phyloP scores from a whole-genome alignment of 345 rosid species.

The Eucalyptus urophylla region DNA sequence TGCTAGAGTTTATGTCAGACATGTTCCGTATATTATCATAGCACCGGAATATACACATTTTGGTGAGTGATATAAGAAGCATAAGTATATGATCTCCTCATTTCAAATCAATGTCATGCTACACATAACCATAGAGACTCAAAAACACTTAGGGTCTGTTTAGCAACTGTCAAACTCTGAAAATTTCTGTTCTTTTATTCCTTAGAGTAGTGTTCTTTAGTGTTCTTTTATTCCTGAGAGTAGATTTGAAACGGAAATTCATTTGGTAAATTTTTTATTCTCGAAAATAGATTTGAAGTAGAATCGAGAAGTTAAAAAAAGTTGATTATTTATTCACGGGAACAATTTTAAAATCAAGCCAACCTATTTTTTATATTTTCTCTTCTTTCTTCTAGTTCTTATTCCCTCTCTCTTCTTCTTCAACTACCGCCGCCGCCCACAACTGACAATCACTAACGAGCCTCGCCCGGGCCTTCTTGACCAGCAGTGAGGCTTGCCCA shows the following conservation, averaged over 20 bases:
- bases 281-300: fast-evolving
- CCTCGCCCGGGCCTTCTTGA: fast-evolving
- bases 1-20: background rate
- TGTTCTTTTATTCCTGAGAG: fast-evolving
- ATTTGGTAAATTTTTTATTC: too few relatives aligned
- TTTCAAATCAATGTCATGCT: background rate
- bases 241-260: fast-evolving
- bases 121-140: background rate
- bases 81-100: background rate
- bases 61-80: background rate
- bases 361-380: too few relatives aligned
- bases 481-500: fast-evolving
- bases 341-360: too few relatives aligned
- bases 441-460: fast-evolving
- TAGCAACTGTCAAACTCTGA: fast-evolving
- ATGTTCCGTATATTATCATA: background rate
- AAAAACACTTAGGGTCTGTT: too few relatives aligned
- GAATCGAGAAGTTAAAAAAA: too few relatives aligned
- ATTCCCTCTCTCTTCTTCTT: too few relatives aligned
- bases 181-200: fast-evolving
- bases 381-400: too few relatives aligned
- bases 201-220: fast-evolving
- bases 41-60: background rate
- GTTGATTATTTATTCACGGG: fast-evolving
- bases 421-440: fast-evolving